Conservation (phyloP, 2,329 filamentous ascomycete species). For the Exophiala aquamarina region DNA sequence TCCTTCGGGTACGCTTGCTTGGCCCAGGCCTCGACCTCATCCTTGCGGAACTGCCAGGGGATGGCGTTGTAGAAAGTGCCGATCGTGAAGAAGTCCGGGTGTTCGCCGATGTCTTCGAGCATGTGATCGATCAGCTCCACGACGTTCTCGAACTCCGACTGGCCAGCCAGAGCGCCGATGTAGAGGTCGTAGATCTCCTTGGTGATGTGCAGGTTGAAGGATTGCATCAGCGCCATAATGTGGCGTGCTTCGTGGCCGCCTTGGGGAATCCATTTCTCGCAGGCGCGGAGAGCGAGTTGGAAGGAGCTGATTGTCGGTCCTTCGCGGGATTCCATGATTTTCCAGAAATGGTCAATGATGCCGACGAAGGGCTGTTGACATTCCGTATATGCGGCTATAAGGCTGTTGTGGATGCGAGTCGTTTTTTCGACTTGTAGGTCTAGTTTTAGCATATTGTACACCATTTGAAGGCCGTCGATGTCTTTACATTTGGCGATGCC, state of each 20-base stretch:
- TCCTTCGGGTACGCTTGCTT: constrained; percentile 63
- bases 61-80: constrained; percentile 75
- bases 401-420: constrained; percentile 75
- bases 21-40: constrained; percentile 73
- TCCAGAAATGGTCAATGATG: constrained; percentile 77
- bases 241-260: constrained; percentile 48
- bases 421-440: constrained; percentile 76
- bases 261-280: constrained; percentile 58
- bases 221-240: constrained; percentile 57
- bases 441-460: constrained; percentile 93
- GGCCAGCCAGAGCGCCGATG: constrained; percentile 71
- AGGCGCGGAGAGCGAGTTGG: constrained; percentile 76
- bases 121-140: constrained; percentile 66
- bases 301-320: constrained; percentile 82
- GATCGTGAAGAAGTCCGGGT: constrained; percentile 68
- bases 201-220: constrained; percentile 77
- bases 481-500: constrained; percentile 66
- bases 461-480: constrained; percentile 65
- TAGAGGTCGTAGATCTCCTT: constrained; percentile 73
- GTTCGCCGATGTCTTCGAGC: constrained; percentile 64
- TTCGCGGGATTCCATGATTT: constrained; percentile 80
- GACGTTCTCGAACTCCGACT: constrained; percentile 68
- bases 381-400: constrained; percentile 82
- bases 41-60: constrained; percentile 64
- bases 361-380: constrained; percentile 60